Base-by-base conservation (phyloP, 345 rosid genomes). In the Salix exigua region DNA sequence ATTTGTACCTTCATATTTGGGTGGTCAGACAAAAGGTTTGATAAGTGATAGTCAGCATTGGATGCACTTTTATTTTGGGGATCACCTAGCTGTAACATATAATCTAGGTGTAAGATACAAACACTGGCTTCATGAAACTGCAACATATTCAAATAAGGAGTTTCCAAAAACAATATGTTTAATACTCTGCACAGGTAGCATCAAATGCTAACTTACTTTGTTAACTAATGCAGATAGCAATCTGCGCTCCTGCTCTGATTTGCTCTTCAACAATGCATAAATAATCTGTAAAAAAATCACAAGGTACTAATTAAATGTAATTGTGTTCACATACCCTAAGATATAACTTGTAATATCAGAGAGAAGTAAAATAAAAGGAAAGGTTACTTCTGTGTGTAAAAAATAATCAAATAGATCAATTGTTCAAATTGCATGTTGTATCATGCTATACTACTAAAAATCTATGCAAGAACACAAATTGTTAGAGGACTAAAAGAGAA, bases 51-150 rank as follows among this genome's bases (percentile, higher is more conserved):
- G 83, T 92, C 97, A 73, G 98, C 98, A 87, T 92, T 96, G 42
- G 99, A 96, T 76, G 98, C 99, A 78, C 94, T 88, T 79, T 89
- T 96, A 80, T 86, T 93, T 80, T 96, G 97, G 74, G 99, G 99
- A 88, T 96, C 99, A 76, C 99, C 99, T 11, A 93, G 90, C 99
- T 96, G 86, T 69, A 70, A 66, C 8, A 18, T 63, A 74, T 51
- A 74, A 77, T 64, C 72, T 66, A 81, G 80, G 77, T 23, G 82
- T 71, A 16, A 25, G 68, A 80, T 66, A 44, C 44, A 74, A n/a
- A 2, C 18, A 55, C 16, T 12, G 53, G 19, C 51, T 68, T 69
- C 71, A 73, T 13, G 38, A 44, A 28, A 67, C 18, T 25, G 30
- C 71, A 71, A 8, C 18, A 68, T 31, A 26, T 71, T 35, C 51